Percentiles rank a stretch among this genome's conserved stretches.
These are phyloP conservation scores for Leishmania aethiopica DNA, from an alignment of 208 protist genomes.

Conservation along the genomic window DNA sequence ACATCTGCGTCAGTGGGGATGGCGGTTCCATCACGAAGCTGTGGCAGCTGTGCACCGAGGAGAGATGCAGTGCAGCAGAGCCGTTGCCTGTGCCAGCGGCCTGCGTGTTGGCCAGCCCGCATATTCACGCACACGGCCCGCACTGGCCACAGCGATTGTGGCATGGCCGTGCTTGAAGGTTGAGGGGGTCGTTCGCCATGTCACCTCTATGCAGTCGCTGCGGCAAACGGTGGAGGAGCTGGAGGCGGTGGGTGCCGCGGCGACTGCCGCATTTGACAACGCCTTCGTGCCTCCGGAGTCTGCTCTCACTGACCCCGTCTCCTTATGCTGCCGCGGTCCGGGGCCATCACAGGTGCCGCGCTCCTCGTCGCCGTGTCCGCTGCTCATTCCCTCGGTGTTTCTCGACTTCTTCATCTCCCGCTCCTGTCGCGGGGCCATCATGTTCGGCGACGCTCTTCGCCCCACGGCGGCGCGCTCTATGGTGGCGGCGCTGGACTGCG, in stretches of 20 bases:
- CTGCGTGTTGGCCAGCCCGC: neutral
- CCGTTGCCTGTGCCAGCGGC: neutral
- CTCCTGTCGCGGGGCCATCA: conserved; percentile 80
- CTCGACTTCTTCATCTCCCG: conserved; percentile 73
- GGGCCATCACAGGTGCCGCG: neutral
- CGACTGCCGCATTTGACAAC: neutral
- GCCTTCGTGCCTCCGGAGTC: neutral
- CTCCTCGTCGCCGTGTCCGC: neutral
- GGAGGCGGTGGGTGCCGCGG: conserved; percentile 19
- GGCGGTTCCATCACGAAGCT: conserved; percentile 48
- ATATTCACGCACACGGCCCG: neutral
- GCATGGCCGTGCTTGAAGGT: conserved; percentile 60
- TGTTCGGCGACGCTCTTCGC: conserved; percentile 70
- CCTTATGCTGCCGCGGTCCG: neutral
- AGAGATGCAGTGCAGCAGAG: neutral
- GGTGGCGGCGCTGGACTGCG: conserved; percentile 31
- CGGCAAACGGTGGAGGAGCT: conserved; percentile 65
- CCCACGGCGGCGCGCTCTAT: conserved; percentile 23
- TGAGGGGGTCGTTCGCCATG: conserved; percentile 43
- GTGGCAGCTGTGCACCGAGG: neutral
- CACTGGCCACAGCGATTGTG: conserved; percentile 21
- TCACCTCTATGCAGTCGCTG: conserved; percentile 45
- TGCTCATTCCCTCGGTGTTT: conserved; percentile 56
- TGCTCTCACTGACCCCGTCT: neutral
- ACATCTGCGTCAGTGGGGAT: conserved; percentile 65